Evolutionary conservation across 495 filamentous ascomycete species (phyloP), one percentile per base, ranked within the genome.

Genomic region (Lasiosphaeris hirsuta): DNA sequence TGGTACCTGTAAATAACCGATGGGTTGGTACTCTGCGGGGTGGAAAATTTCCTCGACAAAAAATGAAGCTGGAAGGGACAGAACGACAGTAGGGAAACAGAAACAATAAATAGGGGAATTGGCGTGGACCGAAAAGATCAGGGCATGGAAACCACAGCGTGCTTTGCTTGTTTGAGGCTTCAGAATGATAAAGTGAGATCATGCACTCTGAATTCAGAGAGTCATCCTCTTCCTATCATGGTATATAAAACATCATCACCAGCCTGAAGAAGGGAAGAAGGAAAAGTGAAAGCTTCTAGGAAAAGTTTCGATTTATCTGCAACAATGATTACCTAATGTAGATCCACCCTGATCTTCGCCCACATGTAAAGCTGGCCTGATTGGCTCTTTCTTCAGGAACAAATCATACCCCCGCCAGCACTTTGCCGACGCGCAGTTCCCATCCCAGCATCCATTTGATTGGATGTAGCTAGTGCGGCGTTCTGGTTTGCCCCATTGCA

Each of bases 211-310:
- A 30, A 30, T 46, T 57, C 62, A 59, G 49, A 69, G 74, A 76
- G 36, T 80, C 78, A 77, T 70, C 68, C 78, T 83, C 80, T 83
- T 83, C 80, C 80, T 83, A 83, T 83, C 77, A 78, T 79, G 60
- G 62, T 62, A 72, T 66, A 69, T 74, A 72, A 63, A 61, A 67
- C 72, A 80, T 83, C 80, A 82, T 83, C 80, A 83, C 69, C 41
- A 79, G 79, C 79, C 74, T 69, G 70, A 50, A 37, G 35, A 59
- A 59, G 64, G 43, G 60, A 49, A 50, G 47, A 54, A 53, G 56
- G 46, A 47, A 56, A 60, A 55, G 23, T n/a, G 5, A 34, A 54
- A 19, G 30, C 7, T 11, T 36, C 4, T 36, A 13, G 39, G 50
- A 61, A 55, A 61, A 19, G 42, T 40, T 44, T 53, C n/a, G 23